Conservation (phyloP, 2,329 filamentous ascomycete species). For the Aspergillus glaucus region DNA sequence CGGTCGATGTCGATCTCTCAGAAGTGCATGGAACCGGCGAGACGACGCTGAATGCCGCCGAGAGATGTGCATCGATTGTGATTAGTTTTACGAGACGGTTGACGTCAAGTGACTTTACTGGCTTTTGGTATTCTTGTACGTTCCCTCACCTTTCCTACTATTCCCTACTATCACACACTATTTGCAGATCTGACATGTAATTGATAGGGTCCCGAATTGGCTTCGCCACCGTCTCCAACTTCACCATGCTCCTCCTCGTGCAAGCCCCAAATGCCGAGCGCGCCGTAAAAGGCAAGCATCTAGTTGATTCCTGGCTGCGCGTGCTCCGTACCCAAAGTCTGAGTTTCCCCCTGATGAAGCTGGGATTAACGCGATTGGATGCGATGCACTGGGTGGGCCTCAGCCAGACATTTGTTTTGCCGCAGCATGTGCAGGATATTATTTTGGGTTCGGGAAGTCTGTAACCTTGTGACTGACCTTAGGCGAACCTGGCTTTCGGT, state of each 20-base stretch:
- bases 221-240: conserved; percentile 31
- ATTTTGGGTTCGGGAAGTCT: not conserved
- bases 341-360: conserved; percentile 24
- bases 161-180: not conserved
- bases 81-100: conserved; percentile 23
- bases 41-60: conserved; percentile 22
- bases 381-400: conserved; percentile 24
- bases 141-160: not conserved
- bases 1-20: conserved; percentile 15
- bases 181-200: not conserved
- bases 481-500: no score
- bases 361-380: conserved; percentile 26
- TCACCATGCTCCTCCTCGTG: conserved; percentile 25
- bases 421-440: conserved; percentile 19
- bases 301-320: conserved; percentile 25
- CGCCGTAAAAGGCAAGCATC: conserved; percentile 18
- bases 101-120: conserved; percentile 21
- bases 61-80: conserved; percentile 26
- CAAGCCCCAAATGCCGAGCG: conserved; percentile 24
- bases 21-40: conserved; percentile 20
- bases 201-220: conserved; percentile 26
- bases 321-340: conserved; percentile 23
- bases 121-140: conserved; percentile 31
- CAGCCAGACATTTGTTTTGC: conserved; percentile 18
- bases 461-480: no score